Evolutionary conservation across 495 filamentous ascomycete species (phyloP), one percentile per base, ranked within the genome.

Genomic region (Halenospora varia): DNA sequence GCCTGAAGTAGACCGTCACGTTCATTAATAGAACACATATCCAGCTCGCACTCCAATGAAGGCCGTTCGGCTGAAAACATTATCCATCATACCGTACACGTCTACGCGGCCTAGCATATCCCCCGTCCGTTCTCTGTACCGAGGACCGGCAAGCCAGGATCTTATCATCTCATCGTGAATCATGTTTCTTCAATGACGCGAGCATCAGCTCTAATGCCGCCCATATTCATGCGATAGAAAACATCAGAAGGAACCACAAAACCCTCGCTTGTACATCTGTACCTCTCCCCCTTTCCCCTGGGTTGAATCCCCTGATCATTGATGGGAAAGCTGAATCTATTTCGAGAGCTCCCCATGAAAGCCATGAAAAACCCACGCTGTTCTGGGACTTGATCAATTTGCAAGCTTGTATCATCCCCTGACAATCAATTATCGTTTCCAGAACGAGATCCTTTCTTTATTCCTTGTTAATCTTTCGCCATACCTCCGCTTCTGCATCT

Each of bases 401-500:
- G 9, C 10, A 10, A 3, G 19, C 19, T 19, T 13, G 22, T 24
- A 24, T 13, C 20, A 10, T 20, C 25, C 10, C 10, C 47, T 13
- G 22, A n/a, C 10, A 13, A 25, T 23, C 10, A 10, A 24, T 49
- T 49, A 10, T 49, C 23, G 10, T 19, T 49, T 13, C 20, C 19
- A 49, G 22, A 49, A 23, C 8, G 22, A 49, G n/a, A 19, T 23
- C 39, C n/a, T 39, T 41, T 35, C 17, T n/a, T 62, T 50, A 61
- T 54, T 59, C 55, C 47, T 66, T 66, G 62, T 79, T 80, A 60
- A 81, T 76, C 63, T 69, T 70, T 70, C 69, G 81, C 82, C 83
- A 85, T 25, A 82, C 73, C 65, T 77, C 75, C 51, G 74, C 75
- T 68, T 83, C 80, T 45, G 77, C 73, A 63, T 82, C 73, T 23